Conservation (phyloP, 73 alveolate species). For the Tetrahymena borealis region DNA sequence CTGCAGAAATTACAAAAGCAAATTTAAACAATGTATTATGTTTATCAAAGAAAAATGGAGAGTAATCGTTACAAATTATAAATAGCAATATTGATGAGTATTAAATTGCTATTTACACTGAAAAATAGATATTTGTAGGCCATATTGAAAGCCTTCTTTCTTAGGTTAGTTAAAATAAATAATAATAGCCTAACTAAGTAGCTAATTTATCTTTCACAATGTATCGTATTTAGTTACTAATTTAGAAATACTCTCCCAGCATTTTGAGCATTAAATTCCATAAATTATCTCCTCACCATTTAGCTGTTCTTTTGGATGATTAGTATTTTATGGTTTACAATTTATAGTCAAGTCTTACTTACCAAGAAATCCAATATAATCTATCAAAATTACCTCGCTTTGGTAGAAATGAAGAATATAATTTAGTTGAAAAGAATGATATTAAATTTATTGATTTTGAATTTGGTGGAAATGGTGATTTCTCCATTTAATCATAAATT, state of each 20-base stretch:
- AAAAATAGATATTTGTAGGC: neutral
- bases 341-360: neutral
- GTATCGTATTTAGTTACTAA: neutral
- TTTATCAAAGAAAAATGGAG: neutral
- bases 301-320: neutral
- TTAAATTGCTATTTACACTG: neutral
- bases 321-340: neutral
- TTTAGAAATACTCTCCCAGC: neutral
- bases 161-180: neutral
- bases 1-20: neutral
- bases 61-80: neutral
- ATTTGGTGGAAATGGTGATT: neutral
- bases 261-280: neutral
- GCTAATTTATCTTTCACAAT: neutral
- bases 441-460: neutral
- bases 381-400: neutral
- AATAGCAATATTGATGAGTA: neutral
- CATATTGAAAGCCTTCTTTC: neutral
- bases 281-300: neutral
- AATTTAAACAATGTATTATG: neutral
- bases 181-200: too few relatives aligned
- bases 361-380: neutral
- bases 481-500: neutral
- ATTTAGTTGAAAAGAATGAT: neutral
- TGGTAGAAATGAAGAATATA: neutral